Evolutionary conservation across 208 protist genomes (phyloP), one percentile per base, ranked within the genome.

Genomic region (Herpetomonas muscarum): DNA sequence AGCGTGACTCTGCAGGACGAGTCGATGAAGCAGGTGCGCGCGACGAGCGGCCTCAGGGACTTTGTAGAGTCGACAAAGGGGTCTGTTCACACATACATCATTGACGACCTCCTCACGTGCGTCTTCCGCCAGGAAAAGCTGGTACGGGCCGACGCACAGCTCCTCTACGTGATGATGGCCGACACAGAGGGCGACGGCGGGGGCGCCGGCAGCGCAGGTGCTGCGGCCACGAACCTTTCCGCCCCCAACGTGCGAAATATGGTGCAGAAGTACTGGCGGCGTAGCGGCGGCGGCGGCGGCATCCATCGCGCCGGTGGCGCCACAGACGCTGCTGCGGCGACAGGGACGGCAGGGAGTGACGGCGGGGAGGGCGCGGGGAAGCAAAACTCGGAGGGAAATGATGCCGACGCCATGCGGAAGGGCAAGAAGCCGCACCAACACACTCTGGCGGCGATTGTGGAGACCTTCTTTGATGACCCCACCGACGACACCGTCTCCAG

Each of bases 51-150:
- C 3, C 55, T 94, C 36, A 71, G 74, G 17, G 79, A 86, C 46
- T 78, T 74, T 45, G 77, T 89, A 37, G 70, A 79, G 31, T 44
- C 58, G 12, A 79, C 77, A 7, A 51, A 79, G 1, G 46, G 69
- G 19, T 86, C 72, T 13, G 45, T 94, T 50, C 83, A 91, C 61
- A 57, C 55, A 25, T 61, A 55, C 17, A 82, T 94, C 32, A 74
- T 87, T 29, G 79, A 90, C 54, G 81, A 88, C 50, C 59, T 94
- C 22, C 69, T 92, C 31, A 54, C 64, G 25, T 92, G 81, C 55
- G 74, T 94, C 0, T 94, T 94, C 71, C 69, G 81, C 2, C 72
- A 91, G 44, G 74, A 85, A 42, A 68, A 70, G 6, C 64, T 87
- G 29, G 51, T 73, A 24, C 79, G 81, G 45, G 83, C 74, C 22